Evolutionary conservation across 208 protist species (phyloP).

Genomic region (Wallacemonas rigidus): DNA sequence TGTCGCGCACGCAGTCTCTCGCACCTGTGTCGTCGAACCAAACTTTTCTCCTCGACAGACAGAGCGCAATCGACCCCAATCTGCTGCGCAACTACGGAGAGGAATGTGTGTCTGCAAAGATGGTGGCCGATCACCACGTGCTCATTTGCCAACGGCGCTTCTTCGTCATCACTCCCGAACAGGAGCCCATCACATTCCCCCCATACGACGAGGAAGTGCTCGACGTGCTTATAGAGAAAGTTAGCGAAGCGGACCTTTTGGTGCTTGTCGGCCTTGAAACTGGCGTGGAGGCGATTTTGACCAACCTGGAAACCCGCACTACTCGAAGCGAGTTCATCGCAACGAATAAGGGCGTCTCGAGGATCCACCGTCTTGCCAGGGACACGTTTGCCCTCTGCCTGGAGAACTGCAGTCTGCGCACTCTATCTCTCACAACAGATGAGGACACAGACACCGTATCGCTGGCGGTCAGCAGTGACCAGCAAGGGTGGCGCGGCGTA

Average conservation of each 20-base stretch:
- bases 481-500: constrained; percentile 10
- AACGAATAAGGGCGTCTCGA: constrained; percentile 35
- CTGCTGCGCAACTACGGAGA: constrained; percentile 16
- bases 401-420: constrained; percentile 51
- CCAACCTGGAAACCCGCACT: constrained; percentile 8
- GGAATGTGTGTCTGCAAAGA: constrained; percentile 6
- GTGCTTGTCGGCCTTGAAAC: constrained; percentile 55
- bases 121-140: constrained; percentile 30
- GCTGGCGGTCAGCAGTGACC: constrained; percentile 13
- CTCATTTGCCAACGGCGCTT: constrained; percentile 49
- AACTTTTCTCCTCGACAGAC: constrained; percentile 12
- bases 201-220: constrained; percentile 50
- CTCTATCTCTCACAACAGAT: constrained; percentile 4
- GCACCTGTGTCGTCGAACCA: constrained; percentile 10
- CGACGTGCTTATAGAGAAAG: constrained; percentile 55
- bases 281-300: constrained; percentile 37
- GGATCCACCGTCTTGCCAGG: constrained; percentile 47
- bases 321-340: constrained; percentile 25
- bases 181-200: constrained; percentile 52
- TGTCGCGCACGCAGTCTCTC: constrained; percentile 3
- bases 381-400: constrained; percentile 65
- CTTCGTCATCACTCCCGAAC: constrained; percentile 43
- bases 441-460: not conserved
- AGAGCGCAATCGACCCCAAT: not conserved
- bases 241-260: constrained; percentile 32